Base-by-base conservation (phyloP, 164 flowering plant species). In the Aristolochia contorta region DNA sequence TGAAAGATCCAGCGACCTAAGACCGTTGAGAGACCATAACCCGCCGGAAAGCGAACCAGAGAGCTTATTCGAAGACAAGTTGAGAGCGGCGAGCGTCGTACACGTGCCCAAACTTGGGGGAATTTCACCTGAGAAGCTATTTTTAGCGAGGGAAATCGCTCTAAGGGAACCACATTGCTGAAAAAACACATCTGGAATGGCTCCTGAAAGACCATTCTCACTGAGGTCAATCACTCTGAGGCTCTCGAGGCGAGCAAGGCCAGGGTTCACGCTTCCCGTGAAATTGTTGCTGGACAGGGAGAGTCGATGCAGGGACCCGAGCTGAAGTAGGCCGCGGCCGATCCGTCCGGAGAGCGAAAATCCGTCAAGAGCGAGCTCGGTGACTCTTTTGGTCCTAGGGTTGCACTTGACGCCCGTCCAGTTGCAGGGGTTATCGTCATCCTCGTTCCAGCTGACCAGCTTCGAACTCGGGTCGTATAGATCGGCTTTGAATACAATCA, bases 401-500 rank as follows among this genome's bases (percentile, higher is more conserved):
- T 79, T 75, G 77, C 96, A 92, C 68, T 66, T 72, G 4, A 89
- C 74, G 1, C 98, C 95, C 16, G 16, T 46, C 98, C 98, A 89
- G 76, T 62, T 69, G 67, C 98, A 92, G 43, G 96, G 81, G 37
- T 57, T 80, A 54, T 79, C 76, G 56, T 85, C 95, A 50, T 92
- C 96, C 67, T 85, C 91, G 51, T 75, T 84, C 98, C 98, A 92
- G 47, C 92, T 79, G 4, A 65, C 60, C 18, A 92, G 75, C 67
- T 79, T 81, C 13, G 69, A 71, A 7, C 71, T 56, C 21, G 96
- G 96, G 72, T 92, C 95, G 70, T 72, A 66, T 52, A 92, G 58
- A 60, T 83, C 93, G 9, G 91, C 91, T 68, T 89, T 92, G 70
- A 92, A 89, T 51, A 85, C 96, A 21, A 92, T 85, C 63, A 92